Conservation (phyloP, 2,329 filamentous ascomycete genomes). For the Colletotrichum sp. region DNA sequence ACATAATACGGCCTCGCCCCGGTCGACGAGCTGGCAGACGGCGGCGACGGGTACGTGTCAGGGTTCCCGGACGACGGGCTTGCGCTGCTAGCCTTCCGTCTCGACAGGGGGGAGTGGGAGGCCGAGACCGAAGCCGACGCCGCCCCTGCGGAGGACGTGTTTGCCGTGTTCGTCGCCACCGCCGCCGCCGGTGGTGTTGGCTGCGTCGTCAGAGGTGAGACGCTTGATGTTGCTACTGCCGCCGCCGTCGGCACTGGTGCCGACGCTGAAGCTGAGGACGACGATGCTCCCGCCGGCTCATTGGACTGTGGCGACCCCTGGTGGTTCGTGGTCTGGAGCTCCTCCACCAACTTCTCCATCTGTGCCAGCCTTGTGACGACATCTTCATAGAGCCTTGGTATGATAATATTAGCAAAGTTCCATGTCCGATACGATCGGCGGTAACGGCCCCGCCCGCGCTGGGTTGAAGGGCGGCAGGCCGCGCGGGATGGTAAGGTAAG, state of each 20-base stretch:
- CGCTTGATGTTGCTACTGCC: not conserved
- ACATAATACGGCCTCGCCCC: conserved; percentile 8
- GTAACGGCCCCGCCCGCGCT: not conserved
- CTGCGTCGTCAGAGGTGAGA: not conserved
- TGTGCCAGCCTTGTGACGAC: conserved; percentile 18
- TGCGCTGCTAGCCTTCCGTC: conserved; percentile 7
- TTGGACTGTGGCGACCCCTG: not conserved
- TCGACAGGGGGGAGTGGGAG: not conserved
- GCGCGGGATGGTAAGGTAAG: not conserved
- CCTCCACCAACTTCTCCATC: conserved; percentile 19
- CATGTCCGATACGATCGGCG: not conserved
- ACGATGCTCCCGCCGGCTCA: not conserved
- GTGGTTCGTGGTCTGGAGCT: conserved; percentile 11
- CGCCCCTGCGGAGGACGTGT: conserved; percentile 5
- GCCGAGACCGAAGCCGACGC: conserved; percentile 28
- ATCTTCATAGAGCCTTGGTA: conserved; percentile 17
- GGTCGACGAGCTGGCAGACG: conserved; percentile 9
- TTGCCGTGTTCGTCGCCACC: not conserved
- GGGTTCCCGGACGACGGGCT: conserved; percentile 7
- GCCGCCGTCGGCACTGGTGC: not conserved
- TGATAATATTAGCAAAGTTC: not conserved
- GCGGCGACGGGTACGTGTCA: conserved; percentile 8
- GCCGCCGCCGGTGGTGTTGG: not conserved
- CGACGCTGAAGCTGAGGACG: not conserved
- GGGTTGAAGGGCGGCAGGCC: not conserved